These are phyloP conservation scores for Lentinula boryana DNA, from an alignment of 768 basidiomycete genomes.

Conservation along the genomic window DNA sequence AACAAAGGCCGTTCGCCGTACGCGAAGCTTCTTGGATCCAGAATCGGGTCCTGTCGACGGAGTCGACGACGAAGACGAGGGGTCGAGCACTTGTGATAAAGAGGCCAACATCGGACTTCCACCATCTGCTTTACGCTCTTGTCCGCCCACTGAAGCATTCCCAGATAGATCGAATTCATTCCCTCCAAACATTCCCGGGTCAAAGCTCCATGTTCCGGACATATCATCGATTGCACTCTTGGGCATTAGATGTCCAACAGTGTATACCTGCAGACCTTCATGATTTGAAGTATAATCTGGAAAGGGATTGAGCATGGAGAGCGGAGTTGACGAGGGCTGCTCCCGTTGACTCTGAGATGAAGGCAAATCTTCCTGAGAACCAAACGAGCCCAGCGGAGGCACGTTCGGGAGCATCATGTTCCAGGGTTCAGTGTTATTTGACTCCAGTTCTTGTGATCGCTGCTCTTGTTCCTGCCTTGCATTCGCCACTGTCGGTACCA, in stretches of 20 bases:
- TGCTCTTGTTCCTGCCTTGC: constrained; percentile 2
- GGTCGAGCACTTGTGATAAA: constrained; percentile 33
- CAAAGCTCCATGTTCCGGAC: constrained; percentile 60
- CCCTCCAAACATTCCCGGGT: constrained; percentile 19
- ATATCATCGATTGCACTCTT: constrained; percentile 41
- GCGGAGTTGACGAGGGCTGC: constrained; percentile 21
- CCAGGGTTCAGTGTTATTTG: background rate
- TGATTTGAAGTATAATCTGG: constrained; percentile 25
- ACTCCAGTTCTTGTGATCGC: background rate
- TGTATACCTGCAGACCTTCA: constrained; percentile 74
- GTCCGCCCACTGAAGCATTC: constrained; percentile 7
- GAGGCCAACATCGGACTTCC: background rate
- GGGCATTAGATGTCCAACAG: constrained; percentile 72
- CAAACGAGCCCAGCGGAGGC: background rate
- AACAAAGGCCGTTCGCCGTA: constrained; percentile 74
- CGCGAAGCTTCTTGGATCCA: constrained; percentile 45
- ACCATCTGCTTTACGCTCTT: constrained; percentile 3
- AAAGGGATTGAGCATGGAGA: constrained; percentile 18
- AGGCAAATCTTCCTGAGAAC: background rate
- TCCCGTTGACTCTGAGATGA: constrained; percentile 5
- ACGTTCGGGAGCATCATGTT: constrained; percentile 4
- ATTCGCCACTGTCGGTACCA: constrained; percentile 6
- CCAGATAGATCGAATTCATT: constrained; percentile 19
- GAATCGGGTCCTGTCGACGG: constrained; percentile 10
- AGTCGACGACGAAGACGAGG: constrained; percentile 23